phyloP scores from a whole-genome alignment of 23 red algal species.

The Gracilaria vermiculophylla region DNA sequence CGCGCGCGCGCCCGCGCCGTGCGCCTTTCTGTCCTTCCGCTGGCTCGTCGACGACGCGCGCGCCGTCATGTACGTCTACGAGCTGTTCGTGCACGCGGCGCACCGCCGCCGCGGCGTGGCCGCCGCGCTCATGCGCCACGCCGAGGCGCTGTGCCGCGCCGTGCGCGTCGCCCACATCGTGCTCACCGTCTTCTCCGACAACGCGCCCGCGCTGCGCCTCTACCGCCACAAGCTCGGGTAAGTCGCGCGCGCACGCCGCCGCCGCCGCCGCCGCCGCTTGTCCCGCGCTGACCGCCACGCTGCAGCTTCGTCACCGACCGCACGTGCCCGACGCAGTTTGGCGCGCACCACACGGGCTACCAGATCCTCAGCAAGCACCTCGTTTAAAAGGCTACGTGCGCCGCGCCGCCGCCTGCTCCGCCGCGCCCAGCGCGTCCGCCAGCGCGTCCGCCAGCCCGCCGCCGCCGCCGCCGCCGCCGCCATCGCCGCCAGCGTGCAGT shows the following conservation, averaged over 20 bases:
- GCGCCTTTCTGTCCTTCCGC: constrained; percentile 40
- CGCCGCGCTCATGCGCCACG: constrained; percentile 30
- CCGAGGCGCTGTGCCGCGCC: constrained; percentile 13
- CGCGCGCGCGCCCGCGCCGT: neutral
- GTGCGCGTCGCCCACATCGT: neutral
- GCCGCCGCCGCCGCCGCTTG: neutral
- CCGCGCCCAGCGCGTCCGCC: neutral
- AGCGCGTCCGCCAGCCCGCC: neutral
- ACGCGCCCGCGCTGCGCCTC: constrained; percentile 9
- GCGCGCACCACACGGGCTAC: constrained; percentile 9
- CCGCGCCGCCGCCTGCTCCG: neutral
- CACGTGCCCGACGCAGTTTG: constrained; percentile 7
- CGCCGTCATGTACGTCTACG: constrained; percentile 61
- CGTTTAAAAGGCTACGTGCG: neutral
- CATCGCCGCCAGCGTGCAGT: neutral
- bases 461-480: neutral
- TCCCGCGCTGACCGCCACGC: neutral
- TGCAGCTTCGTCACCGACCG: constrained; percentile 30
- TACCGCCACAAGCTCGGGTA: constrained; percentile 48
- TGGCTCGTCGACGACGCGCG: constrained; percentile 41
- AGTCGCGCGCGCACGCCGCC: neutral
- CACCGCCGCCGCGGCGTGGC: neutral
- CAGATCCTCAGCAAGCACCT: constrained; percentile 39
- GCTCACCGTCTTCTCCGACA: constrained; percentile 45
- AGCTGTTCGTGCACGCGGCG: constrained; percentile 3